Percentiles rank a stretch among this genome's conserved stretches.
Evolutionary conservation across 148 eudicot species (phyloP).

Genomic region (Pouteria glomerata): DNA sequence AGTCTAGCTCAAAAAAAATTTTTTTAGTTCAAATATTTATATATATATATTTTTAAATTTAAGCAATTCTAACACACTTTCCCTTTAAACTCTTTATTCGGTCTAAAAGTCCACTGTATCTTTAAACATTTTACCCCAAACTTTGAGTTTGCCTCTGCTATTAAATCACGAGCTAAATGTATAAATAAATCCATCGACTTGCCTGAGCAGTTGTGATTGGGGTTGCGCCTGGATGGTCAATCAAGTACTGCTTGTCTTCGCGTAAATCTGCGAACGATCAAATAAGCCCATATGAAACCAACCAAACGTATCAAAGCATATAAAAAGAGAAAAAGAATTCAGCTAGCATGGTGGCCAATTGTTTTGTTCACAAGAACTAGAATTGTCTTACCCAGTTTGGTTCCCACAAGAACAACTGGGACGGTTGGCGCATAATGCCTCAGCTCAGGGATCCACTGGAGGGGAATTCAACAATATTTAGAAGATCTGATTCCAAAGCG

Average conservation of each 20-base stretch:
- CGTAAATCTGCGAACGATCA: slow-evolving; percentile 27
- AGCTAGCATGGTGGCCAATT: neutral
- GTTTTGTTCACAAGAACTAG: neutral
- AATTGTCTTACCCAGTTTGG: slow-evolving; percentile 27
- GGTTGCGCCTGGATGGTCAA: slow-evolving; percentile 41
- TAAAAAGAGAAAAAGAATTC: neutral
- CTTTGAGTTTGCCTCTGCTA: no score
- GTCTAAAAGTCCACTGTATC: no score
- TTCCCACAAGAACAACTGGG: slow-evolving; percentile 48
- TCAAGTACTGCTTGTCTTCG: slow-evolving; percentile 40
- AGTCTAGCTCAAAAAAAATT: no score
- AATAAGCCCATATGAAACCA: neutral
- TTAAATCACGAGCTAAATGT: no score
- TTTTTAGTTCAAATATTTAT: no score
- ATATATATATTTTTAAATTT: no score
- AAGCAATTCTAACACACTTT: no score
- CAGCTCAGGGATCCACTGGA: slow-evolving; percentile 51
- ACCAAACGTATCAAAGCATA: neutral
- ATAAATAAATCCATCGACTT: slow-evolving; percentile 2
- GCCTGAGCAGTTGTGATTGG: slow-evolving; percentile 44
- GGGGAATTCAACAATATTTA: neutral
- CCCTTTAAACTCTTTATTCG: no score
- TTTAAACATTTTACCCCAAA: no score
- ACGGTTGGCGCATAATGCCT: slow-evolving; percentile 52
- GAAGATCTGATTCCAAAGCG: neutral